Percentiles rank a stretch among this genome's conserved stretches.
Evolutionary conservation across 352 stramenopile genomes (phyloP).

Genomic region (Phytophthora fragariae): DNA sequence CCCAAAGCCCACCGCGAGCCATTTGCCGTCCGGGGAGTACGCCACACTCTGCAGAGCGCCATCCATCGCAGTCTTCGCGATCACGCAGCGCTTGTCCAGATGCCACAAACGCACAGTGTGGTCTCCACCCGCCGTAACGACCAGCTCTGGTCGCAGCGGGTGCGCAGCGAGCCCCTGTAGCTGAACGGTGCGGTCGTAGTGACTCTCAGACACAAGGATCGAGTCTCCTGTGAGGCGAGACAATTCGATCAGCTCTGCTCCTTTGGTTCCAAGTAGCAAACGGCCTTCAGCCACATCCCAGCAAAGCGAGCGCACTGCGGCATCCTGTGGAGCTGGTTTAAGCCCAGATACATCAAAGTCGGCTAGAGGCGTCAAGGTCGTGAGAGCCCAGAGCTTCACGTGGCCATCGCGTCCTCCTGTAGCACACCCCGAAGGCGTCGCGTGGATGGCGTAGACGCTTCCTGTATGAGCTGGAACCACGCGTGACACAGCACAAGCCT

Average conservation of each 20-base stretch:
- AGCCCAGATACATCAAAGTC: slow-evolving; percentile 68
- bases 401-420: slow-evolving; percentile 71
- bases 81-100: slow-evolving; percentile 54
- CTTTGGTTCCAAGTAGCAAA: slow-evolving; percentile 73
- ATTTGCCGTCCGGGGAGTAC: slow-evolving; percentile 76
- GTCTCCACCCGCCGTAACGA: slow-evolving; percentile 77
- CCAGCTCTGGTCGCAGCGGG: slow-evolving; percentile 53
- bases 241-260: slow-evolving; percentile 73
- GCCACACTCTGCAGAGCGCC: slow-evolving; percentile 60
- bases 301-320: slow-evolving; percentile 60
- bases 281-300: slow-evolving; percentile 79
- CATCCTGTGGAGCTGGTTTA: slow-evolving; percentile 58
- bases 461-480: slow-evolving; percentile 75
- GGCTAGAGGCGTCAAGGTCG: slow-evolving; percentile 51
- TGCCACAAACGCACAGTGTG: slow-evolving; percentile 78
- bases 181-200: slow-evolving; percentile 53
- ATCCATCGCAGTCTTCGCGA: slow-evolving; percentile 69
- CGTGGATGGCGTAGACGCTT: slow-evolving; percentile 72
- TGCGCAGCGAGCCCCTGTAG: slow-evolving; percentile 63
- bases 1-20: slow-evolving; percentile 72
- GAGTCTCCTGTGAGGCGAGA: slow-evolving; percentile 67
- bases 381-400: slow-evolving; percentile 74
- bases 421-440: slow-evolving; percentile 60
- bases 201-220: slow-evolving; percentile 73
- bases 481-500: slow-evolving; percentile 60